Percentiles rank a stretch among this genome's conserved stretches.
These are phyloP conservation scores for Apiospora marii DNA, from an alignment of 2,329 filamentous ascomycete genomes.

Conservation along the genomic window DNA sequence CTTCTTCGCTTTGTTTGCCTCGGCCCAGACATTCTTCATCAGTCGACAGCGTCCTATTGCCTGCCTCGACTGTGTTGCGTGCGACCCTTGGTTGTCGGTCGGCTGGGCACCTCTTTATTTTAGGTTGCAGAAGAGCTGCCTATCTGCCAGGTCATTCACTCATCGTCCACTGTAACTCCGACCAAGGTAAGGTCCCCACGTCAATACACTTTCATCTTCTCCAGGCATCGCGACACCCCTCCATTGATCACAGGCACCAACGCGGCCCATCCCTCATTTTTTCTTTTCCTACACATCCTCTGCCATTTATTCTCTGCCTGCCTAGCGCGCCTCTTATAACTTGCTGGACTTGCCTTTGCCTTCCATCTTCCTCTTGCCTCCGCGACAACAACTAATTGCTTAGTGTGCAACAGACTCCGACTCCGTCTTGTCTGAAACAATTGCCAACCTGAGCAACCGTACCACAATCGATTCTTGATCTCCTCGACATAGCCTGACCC, in stretches of 20 bases:
- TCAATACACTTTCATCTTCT: slow-evolving; percentile 10
- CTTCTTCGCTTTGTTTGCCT: not conserved
- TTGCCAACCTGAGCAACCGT: not conserved
- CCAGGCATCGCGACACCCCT: slow-evolving; percentile 11
- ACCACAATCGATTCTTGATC: not conserved
- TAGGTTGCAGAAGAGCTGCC: slow-evolving; percentile 8
- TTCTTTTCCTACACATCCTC: not conserved
- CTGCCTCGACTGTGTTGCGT: not conserved
- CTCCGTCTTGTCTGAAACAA: not conserved
- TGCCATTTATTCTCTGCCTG: not conserved
- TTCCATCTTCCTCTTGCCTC: not conserved
- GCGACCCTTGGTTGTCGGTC: not conserved
- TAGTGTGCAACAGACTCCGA: not conserved
- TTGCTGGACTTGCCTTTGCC: not conserved
- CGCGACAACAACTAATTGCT: slow-evolving; percentile 11
- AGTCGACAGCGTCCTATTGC: not conserved
- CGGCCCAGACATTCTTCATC: not conserved
- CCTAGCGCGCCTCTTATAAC: not conserved
- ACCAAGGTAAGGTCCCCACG: slow-evolving; percentile 20
- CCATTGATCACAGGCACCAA: slow-evolving; percentile 1
- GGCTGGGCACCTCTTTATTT: slow-evolving; percentile 7
- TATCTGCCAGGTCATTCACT: slow-evolving; percentile 1
- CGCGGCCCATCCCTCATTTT: not conserved
- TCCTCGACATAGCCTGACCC: not conserved
- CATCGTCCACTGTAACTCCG: slow-evolving; percentile 8